Conservation (phyloP, 305 asterid genomes). For the Caryopteris hybrid region DNA sequence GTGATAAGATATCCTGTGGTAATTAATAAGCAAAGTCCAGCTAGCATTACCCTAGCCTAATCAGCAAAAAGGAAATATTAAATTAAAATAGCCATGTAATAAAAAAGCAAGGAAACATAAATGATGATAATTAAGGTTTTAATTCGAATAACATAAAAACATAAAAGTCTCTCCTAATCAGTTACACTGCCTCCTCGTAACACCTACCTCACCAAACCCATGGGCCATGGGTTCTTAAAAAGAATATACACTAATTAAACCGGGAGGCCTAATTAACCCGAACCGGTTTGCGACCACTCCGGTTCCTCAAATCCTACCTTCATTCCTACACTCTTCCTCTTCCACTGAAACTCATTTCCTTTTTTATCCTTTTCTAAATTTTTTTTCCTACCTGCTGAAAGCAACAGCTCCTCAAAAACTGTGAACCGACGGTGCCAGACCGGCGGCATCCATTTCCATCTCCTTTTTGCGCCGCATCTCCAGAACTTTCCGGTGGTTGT, state of each 20-base stretch:
- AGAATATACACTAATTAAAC: slow-evolving; percentile 36
- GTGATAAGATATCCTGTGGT: not conserved
- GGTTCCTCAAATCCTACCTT: slow-evolving; percentile 14
- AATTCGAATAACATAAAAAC: slow-evolving; percentile 36
- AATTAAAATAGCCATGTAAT: no score
- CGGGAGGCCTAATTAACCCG: slow-evolving; percentile 23
- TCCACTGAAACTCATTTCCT: slow-evolving; percentile 20
- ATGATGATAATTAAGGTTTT: slow-evolving; percentile 7
- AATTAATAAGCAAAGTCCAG: not conserved
- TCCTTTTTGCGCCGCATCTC: slow-evolving; percentile 86
- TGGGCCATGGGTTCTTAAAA: slow-evolving; percentile 25
- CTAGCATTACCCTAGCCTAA: not conserved
- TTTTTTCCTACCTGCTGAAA: slow-evolving; percentile 13
- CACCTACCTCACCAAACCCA: slow-evolving; percentile 37
- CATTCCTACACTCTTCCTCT: not conserved
- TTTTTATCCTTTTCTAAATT: not conserved
- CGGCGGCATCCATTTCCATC: slow-evolving; percentile 33
- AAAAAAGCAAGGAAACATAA: not conserved
- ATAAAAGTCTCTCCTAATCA: slow-evolving; percentile 45
- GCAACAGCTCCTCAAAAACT: slow-evolving; percentile 48
- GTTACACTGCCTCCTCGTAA: slow-evolving; percentile 36
- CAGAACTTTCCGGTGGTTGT: slow-evolving; percentile 81
- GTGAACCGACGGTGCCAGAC: slow-evolving; percentile 36
- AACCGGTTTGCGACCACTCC: slow-evolving; percentile 33
- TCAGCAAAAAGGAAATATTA: not conserved